A percentile compares a stretch with the other conserved stretches of the same genome.
These are phyloP conservation scores for Esteya vermicola DNA, from an alignment of 2,329 filamentous ascomycete genomes.

Conservation along the genomic window DNA sequence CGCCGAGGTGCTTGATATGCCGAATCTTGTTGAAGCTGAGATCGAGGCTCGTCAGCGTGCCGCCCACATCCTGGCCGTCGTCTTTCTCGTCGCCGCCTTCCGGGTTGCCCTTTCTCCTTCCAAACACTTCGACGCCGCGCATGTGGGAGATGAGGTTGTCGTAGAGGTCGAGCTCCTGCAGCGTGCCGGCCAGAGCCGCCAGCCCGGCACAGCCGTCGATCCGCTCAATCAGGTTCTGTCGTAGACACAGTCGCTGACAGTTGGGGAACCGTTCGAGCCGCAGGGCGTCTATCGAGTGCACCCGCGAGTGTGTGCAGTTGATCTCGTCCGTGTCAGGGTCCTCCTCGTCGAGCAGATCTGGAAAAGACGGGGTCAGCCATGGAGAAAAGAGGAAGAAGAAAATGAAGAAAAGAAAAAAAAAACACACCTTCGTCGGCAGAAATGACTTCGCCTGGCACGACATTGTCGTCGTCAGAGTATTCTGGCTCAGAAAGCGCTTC, in stretches of 20 bases:
- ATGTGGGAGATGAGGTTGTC: conserved; percentile 89
- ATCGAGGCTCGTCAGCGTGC: conserved; percentile 68
- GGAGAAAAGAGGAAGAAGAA: neutral
- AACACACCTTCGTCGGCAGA: conserved; percentile 62
- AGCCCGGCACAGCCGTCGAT: conserved; percentile 57
- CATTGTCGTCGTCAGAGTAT: conserved; percentile 59
- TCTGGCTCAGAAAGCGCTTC: conserved; percentile 76
- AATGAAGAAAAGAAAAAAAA: neutral
- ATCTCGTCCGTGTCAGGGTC: conserved; percentile 58
- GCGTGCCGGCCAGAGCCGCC: conserved; percentile 43
- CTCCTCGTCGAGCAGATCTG: conserved; percentile 48
- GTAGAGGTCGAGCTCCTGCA: conserved; percentile 85
- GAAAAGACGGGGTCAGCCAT: too few relatives aligned
- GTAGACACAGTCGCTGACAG: conserved; percentile 67
- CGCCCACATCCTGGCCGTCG: too few relatives aligned
- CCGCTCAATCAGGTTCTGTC: conserved; percentile 75
- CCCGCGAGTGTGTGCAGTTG: conserved; percentile 75
- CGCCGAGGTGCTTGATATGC: conserved; percentile 79
- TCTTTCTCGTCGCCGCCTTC: too few relatives aligned
- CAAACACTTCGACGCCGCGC: conserved; percentile 65
- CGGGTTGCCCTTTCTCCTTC: too few relatives aligned
- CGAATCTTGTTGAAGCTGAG: conserved; percentile 99
- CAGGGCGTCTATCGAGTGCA: conserved; percentile 63
- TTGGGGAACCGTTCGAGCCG: conserved; percentile 72
- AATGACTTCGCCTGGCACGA: conserved; percentile 59